A percentile compares a stretch with the other conserved stretches of the same genome.
These are phyloP conservation scores for Suhomyces bribrorum DNA, from an alignment of 1,139 yeast genomes.

Conservation along the genomic window DNA sequence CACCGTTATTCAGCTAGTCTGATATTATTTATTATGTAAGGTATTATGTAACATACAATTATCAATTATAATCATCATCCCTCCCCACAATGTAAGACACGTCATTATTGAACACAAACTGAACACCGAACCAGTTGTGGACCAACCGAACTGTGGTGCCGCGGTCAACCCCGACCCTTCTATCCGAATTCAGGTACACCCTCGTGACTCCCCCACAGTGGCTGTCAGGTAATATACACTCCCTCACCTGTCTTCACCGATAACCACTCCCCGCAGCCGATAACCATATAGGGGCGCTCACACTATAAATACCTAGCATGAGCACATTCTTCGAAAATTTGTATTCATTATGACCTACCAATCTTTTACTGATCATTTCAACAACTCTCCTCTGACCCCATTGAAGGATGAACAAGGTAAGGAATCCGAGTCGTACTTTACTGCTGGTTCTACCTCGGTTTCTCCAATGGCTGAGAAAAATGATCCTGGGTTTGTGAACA, in stretches of 20 bases:
- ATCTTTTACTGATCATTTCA: slow-evolving; percentile 19
- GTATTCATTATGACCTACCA: slow-evolving; percentile 17
- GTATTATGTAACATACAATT: too few species aligned
- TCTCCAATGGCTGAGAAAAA: slow-evolving; percentile 12
- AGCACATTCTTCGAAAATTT: background rate
- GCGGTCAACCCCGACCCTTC: background rate
- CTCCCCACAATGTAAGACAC: too few species aligned
- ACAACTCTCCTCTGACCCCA: slow-evolving; percentile 20
- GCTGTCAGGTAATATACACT: background rate
- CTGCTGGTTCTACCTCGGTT: slow-evolving; percentile 8
- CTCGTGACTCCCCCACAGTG: background rate
- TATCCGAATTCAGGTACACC: background rate
- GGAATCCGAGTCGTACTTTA: slow-evolving; percentile 15
- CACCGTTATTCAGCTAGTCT: background rate
- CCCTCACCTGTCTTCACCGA: background rate
- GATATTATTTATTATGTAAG: slow-evolving; percentile 3
- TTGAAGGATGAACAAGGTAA: slow-evolving; percentile 12
- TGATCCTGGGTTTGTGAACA: slow-evolving; percentile 11
- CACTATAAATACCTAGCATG: background rate
- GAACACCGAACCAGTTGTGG: too few species aligned
- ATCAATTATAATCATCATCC: too few species aligned
- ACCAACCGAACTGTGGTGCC: too few species aligned
- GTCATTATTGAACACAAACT: too few species aligned
- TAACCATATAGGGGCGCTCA: background rate
- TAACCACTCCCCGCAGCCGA: background rate